Evolutionary conservation across 495 filamentous ascomycete genomes (phyloP).

Genomic region (Annulohypoxylon moriforme): DNA sequence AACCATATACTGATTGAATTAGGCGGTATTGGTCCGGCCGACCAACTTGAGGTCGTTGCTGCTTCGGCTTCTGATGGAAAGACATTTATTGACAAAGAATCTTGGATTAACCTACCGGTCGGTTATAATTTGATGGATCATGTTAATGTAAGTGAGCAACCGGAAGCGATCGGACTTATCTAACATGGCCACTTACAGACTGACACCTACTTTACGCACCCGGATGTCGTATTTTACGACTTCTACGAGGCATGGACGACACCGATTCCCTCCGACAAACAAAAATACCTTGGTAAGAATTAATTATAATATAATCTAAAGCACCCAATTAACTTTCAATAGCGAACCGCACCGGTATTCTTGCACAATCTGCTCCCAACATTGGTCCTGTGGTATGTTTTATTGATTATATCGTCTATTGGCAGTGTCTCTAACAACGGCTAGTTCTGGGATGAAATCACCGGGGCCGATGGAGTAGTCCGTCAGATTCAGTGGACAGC

Average conservation of each 20-base stretch:
- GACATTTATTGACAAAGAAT: slow-evolving; percentile 60
- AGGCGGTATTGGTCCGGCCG: slow-evolving; percentile 72
- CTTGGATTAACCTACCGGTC: slow-evolving; percentile 80
- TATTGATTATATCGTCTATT: not conserved
- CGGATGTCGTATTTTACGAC: slow-evolving; percentile 71
- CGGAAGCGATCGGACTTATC: not conserved
- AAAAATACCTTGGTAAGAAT: slow-evolving; percentile 52
- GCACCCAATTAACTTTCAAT: slow-evolving; percentile 42
- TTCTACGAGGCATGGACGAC: slow-evolving; percentile 70
- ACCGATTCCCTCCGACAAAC: slow-evolving; percentile 53
- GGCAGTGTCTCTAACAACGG: slow-evolving; percentile 21
- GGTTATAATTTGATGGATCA: slow-evolving; percentile 81
- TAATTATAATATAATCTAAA: slow-evolving; percentile 2
- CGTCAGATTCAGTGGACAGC: slow-evolving; percentile 75
- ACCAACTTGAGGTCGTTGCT: slow-evolving; percentile 68
- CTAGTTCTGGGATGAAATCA: slow-evolving; percentile 67
- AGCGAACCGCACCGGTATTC: slow-evolving; percentile 67
- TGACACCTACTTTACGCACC: slow-evolving; percentile 72
- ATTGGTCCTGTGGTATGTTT: slow-evolving; percentile 67
- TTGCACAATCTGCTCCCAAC: slow-evolving; percentile 76
- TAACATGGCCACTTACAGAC: slow-evolving; percentile 55
- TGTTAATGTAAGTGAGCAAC: slow-evolving; percentile 60
- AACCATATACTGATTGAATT: slow-evolving; percentile 41
- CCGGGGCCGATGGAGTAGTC: slow-evolving; percentile 70
- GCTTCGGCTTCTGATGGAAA: slow-evolving; percentile 62